Evolutionary conservation across 2,329 filamentous ascomycete species (phyloP), one percentile per base, ranked within the genome.

Genomic region (Eurotiales sp.): DNA sequence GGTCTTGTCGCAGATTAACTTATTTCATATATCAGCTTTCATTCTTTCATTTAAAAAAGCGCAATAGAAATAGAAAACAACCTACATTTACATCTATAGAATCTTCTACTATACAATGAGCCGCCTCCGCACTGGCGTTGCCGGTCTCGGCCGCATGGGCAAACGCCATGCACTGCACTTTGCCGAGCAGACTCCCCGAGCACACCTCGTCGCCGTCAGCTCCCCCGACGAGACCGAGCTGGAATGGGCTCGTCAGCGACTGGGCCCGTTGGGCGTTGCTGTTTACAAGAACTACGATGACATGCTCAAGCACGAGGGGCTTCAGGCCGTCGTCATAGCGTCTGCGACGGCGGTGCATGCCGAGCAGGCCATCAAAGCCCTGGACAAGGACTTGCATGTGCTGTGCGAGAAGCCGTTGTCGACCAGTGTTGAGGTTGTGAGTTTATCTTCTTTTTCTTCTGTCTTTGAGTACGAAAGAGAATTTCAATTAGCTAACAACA

Each of bases 391-490:
- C 40, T 76, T 77, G 64, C 78, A 83, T 59, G 77, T 82, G 2
- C 68, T 82, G 21, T 82, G 79, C 62, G 80, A 83, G 68, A 83
- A 74, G 55, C 71, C 71, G 2, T 54, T 73, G 25, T 78, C 75
- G 41, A 86, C 81, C 0, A 79, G 73, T 51, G 71, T 83, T n/a
- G 80, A 83, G 56, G 71, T 83, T 47, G 82, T 84, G 67, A 60
- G 30, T 34, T 8, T n/a, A 3, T 27, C 25, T 27, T 27, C 25
- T 27, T 27, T 27, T 6, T n/a, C n/a, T n/a, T n/a, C n/a, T n/a
- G n/a, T 12, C 4, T 32, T 12, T 32, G n/a, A 11, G 3, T 8
- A 32, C 25, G 4, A 32, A 14, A 32, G 29, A 11, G 29, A 11
- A 14, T 8, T 5, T 12, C 3, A 32, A 12, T 14, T 32, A 14